phyloP scores from a whole-genome alignment of 805 yeast genomes.

The Wickerhamiella azyma region DNA sequence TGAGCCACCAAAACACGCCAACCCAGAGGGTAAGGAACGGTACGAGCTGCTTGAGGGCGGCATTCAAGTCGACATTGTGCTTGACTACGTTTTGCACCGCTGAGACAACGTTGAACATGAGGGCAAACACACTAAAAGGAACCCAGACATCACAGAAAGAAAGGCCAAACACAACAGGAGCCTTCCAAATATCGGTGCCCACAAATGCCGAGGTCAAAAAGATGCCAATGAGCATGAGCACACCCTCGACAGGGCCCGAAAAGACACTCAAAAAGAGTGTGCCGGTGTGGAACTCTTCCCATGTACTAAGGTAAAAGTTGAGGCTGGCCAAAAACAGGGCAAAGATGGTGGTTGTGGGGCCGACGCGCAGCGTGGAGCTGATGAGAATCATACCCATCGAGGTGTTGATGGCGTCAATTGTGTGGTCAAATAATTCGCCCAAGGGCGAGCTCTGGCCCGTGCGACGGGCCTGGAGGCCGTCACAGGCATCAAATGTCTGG shows the following conservation, averaged over 20 bases:
- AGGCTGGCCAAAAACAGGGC: constrained; percentile 23
- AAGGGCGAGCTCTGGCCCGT: constrained; percentile 92
- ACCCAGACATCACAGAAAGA: constrained; percentile 21
- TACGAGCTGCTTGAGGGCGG: constrained; percentile 33
- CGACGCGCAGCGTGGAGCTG: constrained; percentile 66
- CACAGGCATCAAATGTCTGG: constrained; percentile 94
- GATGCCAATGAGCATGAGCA: constrained; percentile 43
- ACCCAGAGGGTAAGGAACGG: constrained; percentile 56
- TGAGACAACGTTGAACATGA: constrained; percentile 49
- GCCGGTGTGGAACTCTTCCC: constrained; percentile 94
- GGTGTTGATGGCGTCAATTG: constrained; percentile 63
- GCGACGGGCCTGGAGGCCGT: constrained; percentile 88
- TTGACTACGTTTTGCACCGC: constrained; percentile 36
- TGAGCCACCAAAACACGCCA: constrained; percentile 32
- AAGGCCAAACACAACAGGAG: constrained; percentile 32
- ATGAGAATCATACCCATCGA: constrained; percentile 64
- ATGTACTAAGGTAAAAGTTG: constrained; percentile 78
- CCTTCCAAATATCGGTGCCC: constrained; percentile 61
- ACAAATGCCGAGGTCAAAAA: constrained; percentile 49
- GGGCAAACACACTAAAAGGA: constrained; percentile 22
- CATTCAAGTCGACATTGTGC: constrained; percentile 28
- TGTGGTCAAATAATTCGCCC: constrained; percentile 91
- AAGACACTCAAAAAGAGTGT: constrained; percentile 60
- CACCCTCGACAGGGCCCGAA: constrained; percentile 95
- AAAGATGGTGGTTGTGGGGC: constrained; percentile 35